Evolutionary conservation across 352 stramenopile genomes (phyloP).

Genomic region (Phytopythium delawarense): DNA sequence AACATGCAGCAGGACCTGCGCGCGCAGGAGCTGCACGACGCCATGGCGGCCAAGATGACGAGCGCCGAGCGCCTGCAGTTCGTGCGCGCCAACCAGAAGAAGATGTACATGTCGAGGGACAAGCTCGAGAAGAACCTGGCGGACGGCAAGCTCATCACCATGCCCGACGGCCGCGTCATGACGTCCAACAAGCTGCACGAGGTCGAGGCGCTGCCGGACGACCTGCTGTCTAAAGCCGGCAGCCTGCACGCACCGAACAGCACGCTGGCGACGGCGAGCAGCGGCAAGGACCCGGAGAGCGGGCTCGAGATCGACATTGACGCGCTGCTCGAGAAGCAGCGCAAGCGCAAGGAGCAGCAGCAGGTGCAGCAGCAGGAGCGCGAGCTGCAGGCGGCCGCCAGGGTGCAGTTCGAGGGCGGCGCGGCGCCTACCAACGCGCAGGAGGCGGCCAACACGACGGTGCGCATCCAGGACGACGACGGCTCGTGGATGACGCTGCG

Average conservation of each 20-base stretch:
- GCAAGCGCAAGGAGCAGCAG: slow-evolving; percentile 57
- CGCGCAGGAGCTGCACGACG: slow-evolving; percentile 64
- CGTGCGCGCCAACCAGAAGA: slow-evolving; percentile 77
- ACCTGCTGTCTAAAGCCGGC: slow-evolving; percentile 53
- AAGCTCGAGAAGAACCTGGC: slow-evolving; percentile 81
- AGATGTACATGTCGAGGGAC: slow-evolving; percentile 80
- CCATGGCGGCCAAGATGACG: slow-evolving; percentile 77
- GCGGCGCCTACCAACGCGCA: slow-evolving; percentile 47
- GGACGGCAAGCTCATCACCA: slow-evolving; percentile 66
- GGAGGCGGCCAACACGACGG: slow-evolving; percentile 70
- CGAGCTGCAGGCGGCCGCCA: slow-evolving; percentile 40
- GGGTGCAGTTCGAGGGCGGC: slow-evolving; percentile 70
- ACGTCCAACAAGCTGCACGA: slow-evolving; percentile 84
- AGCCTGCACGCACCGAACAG: slow-evolving; percentile 28
- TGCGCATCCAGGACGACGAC: slow-evolving; percentile 83
- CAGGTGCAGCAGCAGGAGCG: slow-evolving; percentile 36
- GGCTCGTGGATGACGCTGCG: slow-evolving; percentile 82
- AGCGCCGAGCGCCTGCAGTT: slow-evolving; percentile 80
- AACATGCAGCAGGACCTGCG: slow-evolving; percentile 85
- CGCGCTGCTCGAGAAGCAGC: slow-evolving; percentile 64
- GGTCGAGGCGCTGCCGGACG: slow-evolving; percentile 76
- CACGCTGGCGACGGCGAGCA: slow-evolving; percentile 12
- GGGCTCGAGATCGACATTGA: slow-evolving; percentile 73
- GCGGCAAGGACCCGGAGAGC: slow-evolving; percentile 22
- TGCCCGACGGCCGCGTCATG: slow-evolving; percentile 75